phyloP scores from a whole-genome alignment of 495 filamentous ascomycete species.

The Barbatosphaeria neglecta region DNA sequence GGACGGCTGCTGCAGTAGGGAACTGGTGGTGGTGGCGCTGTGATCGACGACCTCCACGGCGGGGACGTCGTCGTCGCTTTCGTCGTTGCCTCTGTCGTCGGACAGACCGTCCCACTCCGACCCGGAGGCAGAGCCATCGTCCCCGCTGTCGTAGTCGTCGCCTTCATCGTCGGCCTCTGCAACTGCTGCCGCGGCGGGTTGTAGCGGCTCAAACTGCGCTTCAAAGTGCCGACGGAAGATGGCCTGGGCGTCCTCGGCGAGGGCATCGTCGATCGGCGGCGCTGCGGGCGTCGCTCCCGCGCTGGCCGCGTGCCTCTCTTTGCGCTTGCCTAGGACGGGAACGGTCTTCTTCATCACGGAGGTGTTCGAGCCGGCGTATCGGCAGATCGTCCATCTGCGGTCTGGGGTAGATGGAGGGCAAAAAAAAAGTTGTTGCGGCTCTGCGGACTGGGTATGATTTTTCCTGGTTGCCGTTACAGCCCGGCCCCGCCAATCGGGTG shows the following conservation, averaged over 20 bases:
- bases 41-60: slow-evolving; percentile 57
- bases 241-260: slow-evolving; percentile 24
- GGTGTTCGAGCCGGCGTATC: no score
- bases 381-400: no score
- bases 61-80: slow-evolving; percentile 6
- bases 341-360: slow-evolving; percentile 18
- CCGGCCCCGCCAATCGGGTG: neutral
- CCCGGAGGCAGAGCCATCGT: slow-evolving; percentile 18
- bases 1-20: slow-evolving; percentile 13
- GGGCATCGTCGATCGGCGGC: no score
- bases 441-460: no score
- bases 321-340: slow-evolving; percentile 30
- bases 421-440: no score
- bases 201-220: slow-evolving; percentile 67
- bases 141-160: slow-evolving; percentile 16
- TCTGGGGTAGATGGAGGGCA: neutral
- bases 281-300: slow-evolving; percentile 10
- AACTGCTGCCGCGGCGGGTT: slow-evolving; percentile 6
- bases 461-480: neutral
- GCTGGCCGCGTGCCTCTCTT: slow-evolving; percentile 10
- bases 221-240: slow-evolving; percentile 78
- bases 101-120: slow-evolving; percentile 61
- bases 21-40: slow-evolving; percentile 21
- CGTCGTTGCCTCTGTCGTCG: slow-evolving; percentile 20
- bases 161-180: slow-evolving; percentile 16